phyloP scores from a whole-genome alignment of 116 monocot genomes.

The Dioscorea cayenensis region DNA sequence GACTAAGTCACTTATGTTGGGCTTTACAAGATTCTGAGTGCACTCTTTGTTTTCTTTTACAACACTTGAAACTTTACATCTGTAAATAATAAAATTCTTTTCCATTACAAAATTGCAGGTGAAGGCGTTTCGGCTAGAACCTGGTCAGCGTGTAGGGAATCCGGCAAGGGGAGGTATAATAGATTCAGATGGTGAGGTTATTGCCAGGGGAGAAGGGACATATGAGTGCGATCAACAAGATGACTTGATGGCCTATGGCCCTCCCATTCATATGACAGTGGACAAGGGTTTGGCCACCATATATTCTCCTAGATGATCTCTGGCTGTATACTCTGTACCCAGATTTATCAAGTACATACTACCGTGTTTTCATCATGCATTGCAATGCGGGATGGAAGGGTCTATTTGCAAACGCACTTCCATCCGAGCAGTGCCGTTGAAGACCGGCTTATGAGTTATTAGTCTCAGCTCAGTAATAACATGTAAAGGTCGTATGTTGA shows the following conservation, averaged over 20 bases:
- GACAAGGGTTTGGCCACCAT: slow-evolving; percentile 72
- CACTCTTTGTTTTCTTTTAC: neutral
- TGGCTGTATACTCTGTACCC: neutral
- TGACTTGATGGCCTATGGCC: slow-evolving; percentile 60
- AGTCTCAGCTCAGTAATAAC: no score
- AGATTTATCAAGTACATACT: neutral
- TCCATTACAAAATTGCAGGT: slow-evolving; percentile 32
- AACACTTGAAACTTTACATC: neutral
- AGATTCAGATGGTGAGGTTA: slow-evolving; percentile 83
- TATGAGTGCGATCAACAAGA: slow-evolving; percentile 10
- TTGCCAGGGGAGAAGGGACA: slow-evolving; percentile 52
- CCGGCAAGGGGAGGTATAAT: slow-evolving; percentile 65
- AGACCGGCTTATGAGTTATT: no score
- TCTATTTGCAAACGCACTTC: no score
- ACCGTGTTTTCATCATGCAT: neutral
- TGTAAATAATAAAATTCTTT: neutral
- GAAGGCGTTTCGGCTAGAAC: slow-evolving; percentile 62
- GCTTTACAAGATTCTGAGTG: neutral
- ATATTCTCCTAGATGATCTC: slow-evolving; percentile 46
- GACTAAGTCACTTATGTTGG: neutral
- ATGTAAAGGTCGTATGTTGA: no score
- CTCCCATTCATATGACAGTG: slow-evolving; percentile 54
- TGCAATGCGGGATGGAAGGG: no score
- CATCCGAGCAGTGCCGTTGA: no score
- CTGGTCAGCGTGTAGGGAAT: slow-evolving; percentile 49